A percentile compares a stretch with the other conserved stretches of the same genome.
Conservation (phyloP, 129 eudicot genomes). For the Artemisia argyi region DNA sequence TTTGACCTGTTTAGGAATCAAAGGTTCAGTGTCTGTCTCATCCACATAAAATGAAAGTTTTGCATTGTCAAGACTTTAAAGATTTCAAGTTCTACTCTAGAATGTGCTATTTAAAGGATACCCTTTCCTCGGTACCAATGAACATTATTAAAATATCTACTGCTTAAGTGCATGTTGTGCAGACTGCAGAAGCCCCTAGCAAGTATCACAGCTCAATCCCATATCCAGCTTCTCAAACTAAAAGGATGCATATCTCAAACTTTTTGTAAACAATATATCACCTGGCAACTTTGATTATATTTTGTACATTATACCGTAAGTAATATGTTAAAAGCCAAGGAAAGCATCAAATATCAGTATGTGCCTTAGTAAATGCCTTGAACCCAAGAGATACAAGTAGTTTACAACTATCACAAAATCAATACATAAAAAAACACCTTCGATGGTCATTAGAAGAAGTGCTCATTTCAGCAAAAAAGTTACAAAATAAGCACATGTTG, state of each 20-base stretch:
- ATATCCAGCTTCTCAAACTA: background rate
- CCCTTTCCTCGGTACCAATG: background rate
- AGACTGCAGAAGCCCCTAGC: too few species aligned
- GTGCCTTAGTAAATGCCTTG: background rate
- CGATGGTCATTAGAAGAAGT: background rate
- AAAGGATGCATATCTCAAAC: background rate
- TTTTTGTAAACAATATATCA: background rate
- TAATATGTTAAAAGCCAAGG: background rate
- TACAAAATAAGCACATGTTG: too few species aligned
- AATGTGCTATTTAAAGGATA: too few species aligned
- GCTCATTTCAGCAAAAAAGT: too few species aligned
- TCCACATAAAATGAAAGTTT: too few species aligned
- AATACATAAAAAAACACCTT: background rate
- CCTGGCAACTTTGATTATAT: background rate
- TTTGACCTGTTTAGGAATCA: too few species aligned
- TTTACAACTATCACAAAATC: too few species aligned
- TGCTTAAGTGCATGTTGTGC: too few species aligned
- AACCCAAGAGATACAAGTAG: background rate
- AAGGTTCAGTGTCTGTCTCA: too few species aligned
- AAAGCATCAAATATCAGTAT: background rate
- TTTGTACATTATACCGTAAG: background rate
- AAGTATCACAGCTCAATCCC: background rate
- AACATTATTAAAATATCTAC: too few species aligned
- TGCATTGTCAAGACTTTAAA: too few species aligned
- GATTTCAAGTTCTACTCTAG: too few species aligned